Evolutionary conservation across 306 rosid genomes (phyloP).

Genomic region (Astragalus glycyphyllos): DNA sequence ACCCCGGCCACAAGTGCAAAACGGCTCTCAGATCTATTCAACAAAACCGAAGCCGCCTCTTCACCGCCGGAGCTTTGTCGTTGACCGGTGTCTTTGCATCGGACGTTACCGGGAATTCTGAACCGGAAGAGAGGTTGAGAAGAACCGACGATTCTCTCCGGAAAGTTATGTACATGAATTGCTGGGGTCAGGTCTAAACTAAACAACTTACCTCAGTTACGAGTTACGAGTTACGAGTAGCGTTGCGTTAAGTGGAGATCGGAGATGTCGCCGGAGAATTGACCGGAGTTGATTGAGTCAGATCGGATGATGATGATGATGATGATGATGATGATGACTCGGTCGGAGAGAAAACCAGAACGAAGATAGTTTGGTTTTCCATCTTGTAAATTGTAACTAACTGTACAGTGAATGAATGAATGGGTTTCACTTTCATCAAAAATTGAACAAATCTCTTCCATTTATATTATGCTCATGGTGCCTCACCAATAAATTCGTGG

Average conservation of each 20-base stretch:
- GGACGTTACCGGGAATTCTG: slow-evolving; percentile 49
- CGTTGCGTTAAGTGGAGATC: slow-evolving; percentile 28
- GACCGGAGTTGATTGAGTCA: slow-evolving; percentile 32
- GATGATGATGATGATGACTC: neutral
- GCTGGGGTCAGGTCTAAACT: slow-evolving; percentile 89
- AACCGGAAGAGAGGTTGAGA: slow-evolving; percentile 44
- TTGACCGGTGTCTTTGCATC: slow-evolving; percentile 53
- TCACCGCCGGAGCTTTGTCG: slow-evolving; percentile 43
- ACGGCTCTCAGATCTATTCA: slow-evolving; percentile 65
- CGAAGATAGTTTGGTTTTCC: neutral
- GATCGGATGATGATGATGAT: slow-evolving; percentile 26
- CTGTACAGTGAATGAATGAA: slow-evolving; percentile 31
- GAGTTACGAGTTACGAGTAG: slow-evolving; percentile 7
- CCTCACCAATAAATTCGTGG: neutral
- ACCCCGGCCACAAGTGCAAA: slow-evolving; percentile 62
- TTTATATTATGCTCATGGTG: neutral
- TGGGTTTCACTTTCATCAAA: neutral
- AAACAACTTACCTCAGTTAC: neutral
- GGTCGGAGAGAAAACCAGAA: slow-evolving; percentile 2
- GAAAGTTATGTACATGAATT: slow-evolving; percentile 87
- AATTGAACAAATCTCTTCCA: neutral
- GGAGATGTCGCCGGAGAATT: slow-evolving; percentile 12
- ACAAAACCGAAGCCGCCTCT: slow-evolving; percentile 50
- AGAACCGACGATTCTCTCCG: slow-evolving; percentile 79
- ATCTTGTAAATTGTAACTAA: slow-evolving; percentile 36